phyloP scores from a whole-genome alignment of 2,329 filamentous ascomycete species.

The Lasiodiplodia sp. region DNA sequence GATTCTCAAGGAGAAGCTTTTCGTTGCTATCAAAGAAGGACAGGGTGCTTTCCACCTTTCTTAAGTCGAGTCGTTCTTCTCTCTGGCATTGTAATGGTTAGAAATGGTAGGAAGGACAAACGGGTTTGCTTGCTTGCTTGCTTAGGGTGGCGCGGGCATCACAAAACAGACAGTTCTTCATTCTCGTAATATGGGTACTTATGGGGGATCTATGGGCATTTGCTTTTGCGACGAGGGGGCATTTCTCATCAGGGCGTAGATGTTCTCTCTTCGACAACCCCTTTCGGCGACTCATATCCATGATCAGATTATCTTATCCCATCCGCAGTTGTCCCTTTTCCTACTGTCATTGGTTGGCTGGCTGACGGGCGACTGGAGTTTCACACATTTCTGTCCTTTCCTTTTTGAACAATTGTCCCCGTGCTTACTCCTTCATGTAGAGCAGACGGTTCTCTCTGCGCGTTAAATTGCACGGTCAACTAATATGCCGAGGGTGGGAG shows the following conservation, averaged over 20 bases:
- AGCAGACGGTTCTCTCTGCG: background rate
- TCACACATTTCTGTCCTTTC: background rate
- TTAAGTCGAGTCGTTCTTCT: slow-evolving; percentile 50
- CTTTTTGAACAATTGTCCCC: background rate
- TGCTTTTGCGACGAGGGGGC: background rate
- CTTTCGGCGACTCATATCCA: slow-evolving; percentile 25
- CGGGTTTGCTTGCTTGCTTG: background rate
- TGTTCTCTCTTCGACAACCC: slow-evolving; percentile 13
- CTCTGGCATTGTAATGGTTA: slow-evolving; percentile 26
- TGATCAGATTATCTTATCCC: slow-evolving; percentile 5
- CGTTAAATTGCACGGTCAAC: slow-evolving; percentile 14
- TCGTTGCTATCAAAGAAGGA: slow-evolving; percentile 88
- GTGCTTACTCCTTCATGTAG: background rate
- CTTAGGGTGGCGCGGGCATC: slow-evolving; percentile 11
- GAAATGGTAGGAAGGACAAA: slow-evolving; percentile 12
- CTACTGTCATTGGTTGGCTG: background rate
- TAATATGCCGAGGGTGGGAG: background rate
- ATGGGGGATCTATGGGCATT: slow-evolving; percentile 9
- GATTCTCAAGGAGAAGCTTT: slow-evolving; percentile 78
- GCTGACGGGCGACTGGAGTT: background rate
- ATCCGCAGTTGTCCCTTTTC: background rate
- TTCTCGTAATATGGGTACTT: slow-evolving; percentile 21
- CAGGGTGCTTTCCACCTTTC: slow-evolving; percentile 98
- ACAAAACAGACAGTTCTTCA: slow-evolving; percentile 14
- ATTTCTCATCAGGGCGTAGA: slow-evolving; percentile 24